Evolutionary conservation across 2,329 filamentous ascomycete species (phyloP), one percentile per base, ranked within the genome.

Genomic region (Didymella segeticola): DNA sequence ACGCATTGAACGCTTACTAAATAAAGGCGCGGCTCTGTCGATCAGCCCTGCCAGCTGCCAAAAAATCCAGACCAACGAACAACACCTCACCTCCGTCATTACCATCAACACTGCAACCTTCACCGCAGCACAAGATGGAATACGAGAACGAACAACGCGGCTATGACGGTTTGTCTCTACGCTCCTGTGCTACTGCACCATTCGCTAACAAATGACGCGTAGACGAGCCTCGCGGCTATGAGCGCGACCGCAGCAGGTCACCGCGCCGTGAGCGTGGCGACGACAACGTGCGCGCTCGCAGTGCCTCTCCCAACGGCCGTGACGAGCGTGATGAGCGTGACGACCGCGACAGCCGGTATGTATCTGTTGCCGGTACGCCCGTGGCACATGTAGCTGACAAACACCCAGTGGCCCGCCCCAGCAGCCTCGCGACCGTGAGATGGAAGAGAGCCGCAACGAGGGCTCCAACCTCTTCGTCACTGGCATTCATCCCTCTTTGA

Each of bases 381-480:
- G 19, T 46, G 51, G 47, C 43, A 7, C 11, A 20, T 5, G 2
- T 14, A 22, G 47, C 61, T 74, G n/a, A 71, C 59, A 19, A 31
- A 25, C 39, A 22, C 25, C 17, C 77, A 83, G 75, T 68, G 80
- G 73, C 74, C 78, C 78, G 39, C 77, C 78, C 33, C 77, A 77
- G 42, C 77, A 78, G 37, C 74, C 77, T 42, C 78, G 79, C 61
- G 72, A 77, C 55, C 78, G 78, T 59, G 89, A 95, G 91, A 85
- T 38, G 82, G 90, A 95, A 65, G 89, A 89, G 66, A 89, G 93
- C 60, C 75, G 89, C 72, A 99, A 99, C 80, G 90, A 92, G 60
- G 95, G 95, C 67, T 97, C 95, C 64, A 99, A 99, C 81, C 89
- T 99, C 56, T 99, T 99, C 77, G 95, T 99, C 64, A 99, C 95